A percentile compares a stretch with the other conserved stretches of the same genome.
Conservation (phyloP, 768 basidiomycete species). For the Tulasnella sp. region DNA sequence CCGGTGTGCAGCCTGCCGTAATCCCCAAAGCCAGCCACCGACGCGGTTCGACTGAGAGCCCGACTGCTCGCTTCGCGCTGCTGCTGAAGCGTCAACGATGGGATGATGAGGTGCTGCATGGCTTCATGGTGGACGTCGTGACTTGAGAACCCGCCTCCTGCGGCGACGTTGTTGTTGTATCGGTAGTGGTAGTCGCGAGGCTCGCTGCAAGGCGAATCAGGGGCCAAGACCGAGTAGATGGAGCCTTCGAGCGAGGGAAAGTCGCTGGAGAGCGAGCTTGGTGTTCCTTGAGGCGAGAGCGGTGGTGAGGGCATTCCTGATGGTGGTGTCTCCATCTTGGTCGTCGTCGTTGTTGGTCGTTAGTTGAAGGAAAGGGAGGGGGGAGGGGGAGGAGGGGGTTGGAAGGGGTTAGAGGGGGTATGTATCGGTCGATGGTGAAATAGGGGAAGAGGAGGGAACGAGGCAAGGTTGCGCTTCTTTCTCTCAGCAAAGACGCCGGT, state of each 20-base stretch:
- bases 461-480: conserved; percentile 11
- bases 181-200: background rate
- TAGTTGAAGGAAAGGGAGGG: background rate
- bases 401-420: background rate
- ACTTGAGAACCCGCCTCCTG: background rate
- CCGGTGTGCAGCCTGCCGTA: background rate
- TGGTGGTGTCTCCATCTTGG: conserved; percentile 6
- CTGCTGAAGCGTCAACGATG: background rate
- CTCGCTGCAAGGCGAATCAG: conserved; percentile 15
- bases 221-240: conserved; percentile 22
- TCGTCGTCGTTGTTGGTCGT: background rate
- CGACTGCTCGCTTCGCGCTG: background rate
- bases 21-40: conserved; percentile 10
- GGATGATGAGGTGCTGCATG: conserved; percentile 3
- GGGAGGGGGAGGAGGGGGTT: background rate
- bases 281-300: conserved; percentile 19
- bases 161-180: background rate
- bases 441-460: conserved; percentile 12
- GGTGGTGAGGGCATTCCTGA: conserved; percentile 26
- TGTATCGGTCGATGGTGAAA: conserved; percentile 13
- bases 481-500: conserved; percentile 9
- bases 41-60: conserved; percentile 5
- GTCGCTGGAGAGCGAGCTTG: conserved; percentile 20
- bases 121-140: conserved; percentile 9
- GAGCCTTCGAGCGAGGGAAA: conserved; percentile 20